phyloP scores from a whole-genome alignment of 1,139 yeast genomes.

The Hanseniaspora gamundiae region DNA sequence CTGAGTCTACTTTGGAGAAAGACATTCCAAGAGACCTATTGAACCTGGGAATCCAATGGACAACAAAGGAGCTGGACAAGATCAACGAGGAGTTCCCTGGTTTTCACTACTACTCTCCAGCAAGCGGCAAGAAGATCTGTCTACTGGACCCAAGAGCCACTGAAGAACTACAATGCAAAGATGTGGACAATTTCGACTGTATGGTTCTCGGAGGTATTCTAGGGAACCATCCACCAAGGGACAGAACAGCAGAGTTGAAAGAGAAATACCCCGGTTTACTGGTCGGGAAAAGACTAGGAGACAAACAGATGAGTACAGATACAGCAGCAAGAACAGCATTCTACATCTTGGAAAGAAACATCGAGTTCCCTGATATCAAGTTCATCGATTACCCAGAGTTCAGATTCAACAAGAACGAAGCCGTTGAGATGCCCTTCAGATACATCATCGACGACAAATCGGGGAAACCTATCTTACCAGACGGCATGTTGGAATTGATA shows the following conservation, averaged over 20 bases:
- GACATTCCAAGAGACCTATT: conserved; percentile 55
- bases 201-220: conserved; percentile 93
- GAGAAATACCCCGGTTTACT: conserved; percentile 52
- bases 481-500: conserved; percentile 82
- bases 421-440: conserved; percentile 96
- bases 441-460: conserved; percentile 49
- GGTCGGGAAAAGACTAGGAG: conserved; percentile 75
- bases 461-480: conserved; percentile 72
- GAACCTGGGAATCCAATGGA: conserved; percentile 68
- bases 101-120: conserved; percentile 14
- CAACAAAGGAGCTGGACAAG: conserved; percentile 56
- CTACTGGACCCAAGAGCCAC: conserved; percentile 81
- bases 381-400: conserved; percentile 93
- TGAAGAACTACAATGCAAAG: conserved; percentile 60
- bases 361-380: conserved; percentile 52
- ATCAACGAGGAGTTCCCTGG: conserved; percentile 24
- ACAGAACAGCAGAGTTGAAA: conserved; percentile 83
- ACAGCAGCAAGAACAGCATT: conserved; percentile 91
- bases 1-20: conserved; percentile 42
- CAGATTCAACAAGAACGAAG: conserved; percentile 73
- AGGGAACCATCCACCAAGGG: conserved; percentile 95
- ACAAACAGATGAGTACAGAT: conserved; percentile 92
- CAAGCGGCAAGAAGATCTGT: conserved; percentile 45
- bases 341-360: conserved; percentile 47
- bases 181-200: conserved; percentile 55